A percentile compares a stretch with the other conserved stretches of the same genome.
Evolutionary conservation across 192 early-diverging fungal species (phyloP).

Genomic region (Coemansia sp.): DNA sequence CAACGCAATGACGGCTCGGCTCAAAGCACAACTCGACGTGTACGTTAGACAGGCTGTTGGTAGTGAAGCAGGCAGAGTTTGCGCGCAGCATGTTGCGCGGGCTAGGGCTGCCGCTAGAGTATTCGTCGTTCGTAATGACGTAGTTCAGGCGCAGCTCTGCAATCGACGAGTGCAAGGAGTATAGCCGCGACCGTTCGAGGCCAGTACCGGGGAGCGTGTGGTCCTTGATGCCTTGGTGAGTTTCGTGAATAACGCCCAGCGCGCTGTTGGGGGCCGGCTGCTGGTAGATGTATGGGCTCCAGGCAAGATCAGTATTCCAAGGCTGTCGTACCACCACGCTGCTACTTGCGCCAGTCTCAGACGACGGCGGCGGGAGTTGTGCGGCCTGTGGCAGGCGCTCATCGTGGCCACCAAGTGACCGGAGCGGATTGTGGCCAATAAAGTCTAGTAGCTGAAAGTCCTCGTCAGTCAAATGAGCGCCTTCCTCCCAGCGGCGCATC

Average conservation of each 20-base stretch:
- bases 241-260: background rate
- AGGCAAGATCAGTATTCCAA: slow-evolving; percentile 25
- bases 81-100: slow-evolving; percentile 26
- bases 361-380: background rate
- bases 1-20: slow-evolving; percentile 17
- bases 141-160: slow-evolving; percentile 9
- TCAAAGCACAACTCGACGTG: slow-evolving; percentile 34
- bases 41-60: slow-evolving; percentile 29
- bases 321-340: slow-evolving; percentile 35
- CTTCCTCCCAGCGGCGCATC: background rate
- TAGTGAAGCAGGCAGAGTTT: slow-evolving; percentile 18
- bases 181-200: slow-evolving; percentile 15
- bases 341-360: background rate
- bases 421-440: background rate
- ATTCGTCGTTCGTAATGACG: slow-evolving; percentile 31
- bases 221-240: background rate
- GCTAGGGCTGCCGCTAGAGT: slow-evolving; percentile 17
- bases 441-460: background rate
- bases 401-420: background rate
- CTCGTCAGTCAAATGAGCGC: background rate
- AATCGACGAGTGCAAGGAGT: slow-evolving; percentile 20
- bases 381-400: background rate
- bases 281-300: slow-evolving; percentile 43
- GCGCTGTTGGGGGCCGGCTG: slow-evolving; percentile 16
- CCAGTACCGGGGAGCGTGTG: slow-evolving; percentile 2